Evolutionary conservation across 768 basidiomycete species (phyloP).

Genomic region (Lactifluus echinatus): DNA sequence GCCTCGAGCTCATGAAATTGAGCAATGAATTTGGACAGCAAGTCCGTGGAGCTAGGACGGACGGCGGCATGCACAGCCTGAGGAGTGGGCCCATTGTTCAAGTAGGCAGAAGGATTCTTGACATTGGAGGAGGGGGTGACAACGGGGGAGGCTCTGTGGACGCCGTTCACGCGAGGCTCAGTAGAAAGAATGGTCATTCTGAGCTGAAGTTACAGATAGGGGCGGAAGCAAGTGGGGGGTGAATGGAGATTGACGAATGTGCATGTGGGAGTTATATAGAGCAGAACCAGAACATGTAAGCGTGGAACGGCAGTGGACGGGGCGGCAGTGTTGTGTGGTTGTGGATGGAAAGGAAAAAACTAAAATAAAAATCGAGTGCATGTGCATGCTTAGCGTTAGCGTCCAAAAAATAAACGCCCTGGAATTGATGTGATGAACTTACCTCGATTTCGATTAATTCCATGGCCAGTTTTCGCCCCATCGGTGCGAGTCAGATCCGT

Average conservation of each 20-base stretch:
- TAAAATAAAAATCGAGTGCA: too few relatives aligned
- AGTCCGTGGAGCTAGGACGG: conserved; percentile 20
- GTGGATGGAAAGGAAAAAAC: not conserved
- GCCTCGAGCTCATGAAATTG: conserved; percentile 53
- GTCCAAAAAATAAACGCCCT: too few relatives aligned
- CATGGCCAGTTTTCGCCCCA: too few relatives aligned
- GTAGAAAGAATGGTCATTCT: conserved; percentile 18
- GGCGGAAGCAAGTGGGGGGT: not conserved
- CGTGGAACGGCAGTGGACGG: not conserved
- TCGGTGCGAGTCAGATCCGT: conserved; percentile 5
- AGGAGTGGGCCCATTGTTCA: not conserved
- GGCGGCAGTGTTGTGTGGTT: not conserved
- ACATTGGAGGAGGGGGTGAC: not conserved
- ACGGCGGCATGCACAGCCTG: not conserved
- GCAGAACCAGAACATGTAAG: not conserved
- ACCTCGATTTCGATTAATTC: not conserved
- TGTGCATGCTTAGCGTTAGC: too few relatives aligned
- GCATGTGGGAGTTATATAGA: conserved; percentile 7
- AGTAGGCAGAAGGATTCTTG: not conserved
- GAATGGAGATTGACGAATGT: not conserved
- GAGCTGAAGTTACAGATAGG: not conserved
- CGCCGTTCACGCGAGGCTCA: conserved; percentile 12
- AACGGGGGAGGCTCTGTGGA: not conserved
- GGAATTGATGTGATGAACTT: not conserved
- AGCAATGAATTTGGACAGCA: conserved; percentile 50